Conservation (phyloP, 805 yeast genomes). For the Candida golubevii region DNA sequence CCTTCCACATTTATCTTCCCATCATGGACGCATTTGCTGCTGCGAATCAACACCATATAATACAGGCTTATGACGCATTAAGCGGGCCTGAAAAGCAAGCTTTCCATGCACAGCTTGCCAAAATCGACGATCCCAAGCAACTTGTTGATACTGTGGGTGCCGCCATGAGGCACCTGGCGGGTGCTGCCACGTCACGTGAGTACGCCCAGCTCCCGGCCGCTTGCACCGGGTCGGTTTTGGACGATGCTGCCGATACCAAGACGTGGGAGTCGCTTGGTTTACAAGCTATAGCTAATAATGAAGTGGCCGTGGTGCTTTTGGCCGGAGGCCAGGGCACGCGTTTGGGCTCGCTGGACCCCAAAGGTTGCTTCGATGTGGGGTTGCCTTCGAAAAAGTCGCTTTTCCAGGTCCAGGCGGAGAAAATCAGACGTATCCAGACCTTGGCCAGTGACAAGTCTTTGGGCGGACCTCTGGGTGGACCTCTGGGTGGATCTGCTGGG, state of each 20-base stretch:
- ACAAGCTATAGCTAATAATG: conserved; percentile 59
- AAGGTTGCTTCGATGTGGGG: conserved; percentile 88
- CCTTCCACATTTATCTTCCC: not conserved
- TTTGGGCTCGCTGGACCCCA: conserved; percentile 83
- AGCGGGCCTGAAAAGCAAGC: conserved; percentile 25
- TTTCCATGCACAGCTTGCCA: conserved; percentile 39
- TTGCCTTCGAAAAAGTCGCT: conserved; percentile 80
- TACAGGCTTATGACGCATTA: conserved; percentile 43
- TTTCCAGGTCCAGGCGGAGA: conserved; percentile 91
- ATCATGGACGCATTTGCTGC: conserved; percentile 26
- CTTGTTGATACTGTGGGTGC: conserved; percentile 40
- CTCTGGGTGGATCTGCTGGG: no score
- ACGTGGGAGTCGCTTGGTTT: conserved; percentile 55
- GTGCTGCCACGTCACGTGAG: conserved; percentile 16
- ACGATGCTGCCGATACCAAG: conserved; percentile 24
- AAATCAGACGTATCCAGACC: conserved; percentile 59
- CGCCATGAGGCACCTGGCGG: conserved; percentile 42
- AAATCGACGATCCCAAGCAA: conserved; percentile 37
- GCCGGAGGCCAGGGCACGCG: conserved; percentile 99
- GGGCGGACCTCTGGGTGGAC: no score
- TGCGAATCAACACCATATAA: conserved; percentile 54
- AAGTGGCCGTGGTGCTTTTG: conserved; percentile 87
- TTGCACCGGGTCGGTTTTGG: conserved; percentile 47
- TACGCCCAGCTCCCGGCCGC: conserved; percentile 48
- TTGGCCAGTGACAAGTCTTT: conserved; percentile 38